Conservation (phyloP, 2,329 filamentous ascomycete species). For the Phialophora macrospora region DNA sequence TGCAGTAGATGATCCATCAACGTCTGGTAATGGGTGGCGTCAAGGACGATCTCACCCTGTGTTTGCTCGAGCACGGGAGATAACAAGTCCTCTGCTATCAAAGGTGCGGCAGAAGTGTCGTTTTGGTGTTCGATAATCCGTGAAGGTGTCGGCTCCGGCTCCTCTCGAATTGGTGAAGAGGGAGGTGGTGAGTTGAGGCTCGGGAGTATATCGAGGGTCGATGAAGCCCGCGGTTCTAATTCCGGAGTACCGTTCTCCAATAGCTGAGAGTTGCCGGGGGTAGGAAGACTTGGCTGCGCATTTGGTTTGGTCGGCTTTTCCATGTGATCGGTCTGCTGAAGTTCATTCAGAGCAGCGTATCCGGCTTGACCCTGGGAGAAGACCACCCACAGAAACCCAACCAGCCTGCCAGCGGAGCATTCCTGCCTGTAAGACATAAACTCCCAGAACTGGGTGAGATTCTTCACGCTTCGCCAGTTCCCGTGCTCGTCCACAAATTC, state of each 20-base stretch:
- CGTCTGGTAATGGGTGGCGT: slow-evolving; percentile 29
- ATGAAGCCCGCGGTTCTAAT: neutral
- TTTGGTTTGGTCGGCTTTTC: neutral
- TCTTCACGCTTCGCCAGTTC: slow-evolving; percentile 81
- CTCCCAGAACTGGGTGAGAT: slow-evolving; percentile 94
- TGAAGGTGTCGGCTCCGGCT: no score
- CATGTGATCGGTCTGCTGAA: slow-evolving; percentile 6
- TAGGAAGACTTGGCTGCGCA: slow-evolving; percentile 2
- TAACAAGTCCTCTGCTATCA: neutral
- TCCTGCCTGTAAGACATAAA: slow-evolving; percentile 97
- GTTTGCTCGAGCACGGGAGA: slow-evolving; percentile 3
- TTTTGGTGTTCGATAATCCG: neutral
- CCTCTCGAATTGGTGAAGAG: slow-evolving; percentile 21
- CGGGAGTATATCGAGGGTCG: slow-evolving; percentile 6
- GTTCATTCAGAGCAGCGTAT: slow-evolving; percentile 8
- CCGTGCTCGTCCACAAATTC: slow-evolving; percentile 69
- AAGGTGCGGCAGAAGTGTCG: neutral
- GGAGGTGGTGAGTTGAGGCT: slow-evolving; percentile 22
- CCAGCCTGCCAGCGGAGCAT: slow-evolving; percentile 87
- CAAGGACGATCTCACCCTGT: slow-evolving; percentile 28
- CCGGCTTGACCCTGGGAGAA: slow-evolving; percentile 63
- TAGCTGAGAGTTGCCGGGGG: slow-evolving; percentile 20
- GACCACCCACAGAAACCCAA: slow-evolving; percentile 93
- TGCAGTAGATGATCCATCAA: slow-evolving; percentile 37
- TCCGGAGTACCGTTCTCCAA: neutral